Evolutionary conservation across 2,329 filamentous ascomycete species (phyloP).

Genomic region (Sporothrix phasma): DNA sequence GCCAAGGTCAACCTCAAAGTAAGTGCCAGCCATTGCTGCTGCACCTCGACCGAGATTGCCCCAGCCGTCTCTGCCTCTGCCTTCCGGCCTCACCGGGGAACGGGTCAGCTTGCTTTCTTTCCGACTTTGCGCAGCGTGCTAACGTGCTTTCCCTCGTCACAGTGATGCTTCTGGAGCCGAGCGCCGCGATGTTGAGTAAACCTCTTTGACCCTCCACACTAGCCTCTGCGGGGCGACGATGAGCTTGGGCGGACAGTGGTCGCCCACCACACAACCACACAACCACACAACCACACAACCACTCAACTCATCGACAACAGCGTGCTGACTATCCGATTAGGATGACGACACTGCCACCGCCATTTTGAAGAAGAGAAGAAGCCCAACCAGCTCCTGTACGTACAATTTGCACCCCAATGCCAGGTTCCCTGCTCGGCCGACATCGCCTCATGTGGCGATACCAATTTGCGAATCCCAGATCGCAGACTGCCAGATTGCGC

Average conservation of each 20-base stretch:
- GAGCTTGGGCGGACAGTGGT: not conserved
- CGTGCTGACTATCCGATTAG: constrained; percentile 33
- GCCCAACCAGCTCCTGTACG: constrained; percentile 93
- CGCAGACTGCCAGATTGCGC: too few species aligned
- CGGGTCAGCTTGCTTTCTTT: not conserved
- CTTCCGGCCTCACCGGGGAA: not conserved
- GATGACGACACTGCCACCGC: constrained; percentile 88
- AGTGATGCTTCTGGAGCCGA: constrained; percentile 88
- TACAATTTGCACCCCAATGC: not conserved
- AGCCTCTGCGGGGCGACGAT: not conserved
- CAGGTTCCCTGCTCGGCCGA: too few species aligned
- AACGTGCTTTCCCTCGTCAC: constrained; percentile 24
- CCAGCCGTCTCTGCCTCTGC: not conserved
- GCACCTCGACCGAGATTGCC: not conserved
- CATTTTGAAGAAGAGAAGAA: constrained; percentile 99
- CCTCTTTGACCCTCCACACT: not conserved
- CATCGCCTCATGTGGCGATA: not conserved
- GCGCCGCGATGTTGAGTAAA: constrained; percentile 62
- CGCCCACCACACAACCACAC: not conserved
- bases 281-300: not conserved
- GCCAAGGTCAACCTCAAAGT: constrained; percentile 79
- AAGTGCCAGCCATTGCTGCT: constrained; percentile 28
- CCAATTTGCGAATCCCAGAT: not conserved
- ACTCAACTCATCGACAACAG: not conserved
- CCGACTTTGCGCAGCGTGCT: constrained; percentile 25